Conservation (phyloP, 805 yeast species). For the Metschnikowia chrysomelidarum region DNA sequence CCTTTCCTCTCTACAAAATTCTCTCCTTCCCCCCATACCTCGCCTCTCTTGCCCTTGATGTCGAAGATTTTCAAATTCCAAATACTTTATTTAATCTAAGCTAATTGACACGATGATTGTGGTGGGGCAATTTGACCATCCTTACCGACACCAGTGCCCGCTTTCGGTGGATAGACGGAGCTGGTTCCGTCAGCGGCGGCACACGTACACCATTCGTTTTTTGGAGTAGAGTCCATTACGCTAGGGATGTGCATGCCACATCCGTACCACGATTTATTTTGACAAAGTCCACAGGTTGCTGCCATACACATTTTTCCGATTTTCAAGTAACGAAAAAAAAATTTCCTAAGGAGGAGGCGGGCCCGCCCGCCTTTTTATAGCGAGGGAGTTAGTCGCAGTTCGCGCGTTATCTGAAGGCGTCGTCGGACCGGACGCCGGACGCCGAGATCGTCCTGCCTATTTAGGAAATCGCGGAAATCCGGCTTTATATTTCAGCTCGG, state of each 20-base stretch:
- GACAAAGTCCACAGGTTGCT: constrained; percentile 39
- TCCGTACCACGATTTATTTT: constrained; percentile 64
- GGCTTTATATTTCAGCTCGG: too few relatives aligned
- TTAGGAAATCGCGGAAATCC: too few relatives aligned
- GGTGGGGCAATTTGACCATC: too few relatives aligned
- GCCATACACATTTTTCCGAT: constrained; percentile 29
- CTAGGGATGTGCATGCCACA: constrained; percentile 53
- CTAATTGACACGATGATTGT: constrained; percentile 1
- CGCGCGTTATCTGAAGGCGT: too few relatives aligned
- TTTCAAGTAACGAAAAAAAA: neutral
- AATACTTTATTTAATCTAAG: neutral
- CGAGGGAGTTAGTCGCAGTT: too few relatives aligned
- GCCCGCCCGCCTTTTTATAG: too few relatives aligned
- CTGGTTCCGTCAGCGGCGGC: constrained; percentile 41
- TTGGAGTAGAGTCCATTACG: constrained; percentile 54
- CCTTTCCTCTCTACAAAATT: constrained; percentile 1
- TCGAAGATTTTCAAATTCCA: neutral
- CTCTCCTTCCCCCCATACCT: constrained; percentile 1
- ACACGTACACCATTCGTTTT: constrained; percentile 55
- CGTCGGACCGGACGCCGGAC: too few relatives aligned
- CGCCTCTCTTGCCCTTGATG: neutral
- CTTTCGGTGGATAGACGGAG: constrained; percentile 52
- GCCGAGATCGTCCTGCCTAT: too few relatives aligned
- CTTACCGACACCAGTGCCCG: constrained; percentile 60
- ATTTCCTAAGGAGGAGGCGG: too few relatives aligned